phyloP scores from a whole-genome alignment of 148 eudicot genomes.

The Rheum nobile region DNA sequence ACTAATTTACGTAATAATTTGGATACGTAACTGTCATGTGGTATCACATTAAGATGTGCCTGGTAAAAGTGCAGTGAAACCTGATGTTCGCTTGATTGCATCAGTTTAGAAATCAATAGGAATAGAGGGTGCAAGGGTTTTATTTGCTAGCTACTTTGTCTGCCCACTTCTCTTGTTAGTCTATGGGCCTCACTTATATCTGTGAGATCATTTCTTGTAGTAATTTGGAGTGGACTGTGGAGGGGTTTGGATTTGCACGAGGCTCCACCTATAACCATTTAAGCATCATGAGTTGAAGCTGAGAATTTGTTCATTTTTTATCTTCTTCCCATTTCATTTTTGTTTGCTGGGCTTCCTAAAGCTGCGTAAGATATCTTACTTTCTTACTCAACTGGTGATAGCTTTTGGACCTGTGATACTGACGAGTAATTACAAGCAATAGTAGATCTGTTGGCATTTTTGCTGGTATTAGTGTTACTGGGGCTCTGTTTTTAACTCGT shows the following conservation, averaged over 20 bases:
- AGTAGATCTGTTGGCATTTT: neutral
- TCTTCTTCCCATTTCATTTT: neutral
- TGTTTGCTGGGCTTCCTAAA: neutral
- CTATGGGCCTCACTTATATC: neutral
- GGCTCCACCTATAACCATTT: neutral
- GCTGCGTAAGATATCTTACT: neutral
- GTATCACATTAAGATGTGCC: neutral
- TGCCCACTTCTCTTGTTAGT: neutral
- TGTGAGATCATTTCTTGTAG: conserved; percentile 1
- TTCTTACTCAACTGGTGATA: neutral
- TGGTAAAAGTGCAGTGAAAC: neutral
- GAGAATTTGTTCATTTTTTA: neutral
- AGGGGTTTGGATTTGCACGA: neutral
- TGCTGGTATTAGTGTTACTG: neutral
- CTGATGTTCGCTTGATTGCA: neutral
- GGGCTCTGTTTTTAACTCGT: neutral
- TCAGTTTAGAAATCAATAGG: neutral
- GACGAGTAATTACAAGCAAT: neutral
- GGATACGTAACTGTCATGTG: neutral
- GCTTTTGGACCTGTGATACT: neutral
- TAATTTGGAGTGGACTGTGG: neutral
- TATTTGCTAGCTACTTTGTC: neutral
- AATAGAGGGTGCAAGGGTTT: neutral
- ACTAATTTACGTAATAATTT: neutral
- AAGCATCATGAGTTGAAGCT: neutral